These are phyloP conservation scores for Chaetomidium leptoderma DNA, from an alignment of 495 filamentous ascomycete genomes.

Conservation along the genomic window DNA sequence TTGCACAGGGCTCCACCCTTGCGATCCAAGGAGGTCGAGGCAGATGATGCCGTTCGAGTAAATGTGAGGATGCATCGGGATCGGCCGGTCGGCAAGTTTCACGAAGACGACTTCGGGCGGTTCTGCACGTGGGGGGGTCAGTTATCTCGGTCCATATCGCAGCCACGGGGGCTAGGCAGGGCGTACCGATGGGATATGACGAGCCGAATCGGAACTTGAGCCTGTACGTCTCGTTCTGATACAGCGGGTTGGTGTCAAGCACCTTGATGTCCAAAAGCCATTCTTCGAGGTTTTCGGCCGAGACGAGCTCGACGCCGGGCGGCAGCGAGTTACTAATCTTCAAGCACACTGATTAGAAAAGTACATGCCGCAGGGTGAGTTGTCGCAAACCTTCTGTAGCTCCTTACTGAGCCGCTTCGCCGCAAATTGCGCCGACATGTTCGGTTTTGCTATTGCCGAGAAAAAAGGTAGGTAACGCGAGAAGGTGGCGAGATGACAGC, in stretches of 20 bases:
- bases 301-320: conserved; percentile 74
- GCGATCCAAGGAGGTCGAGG: conserved; percentile 79
- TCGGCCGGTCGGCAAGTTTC: conserved; percentile 58
- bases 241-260: conserved; percentile 87
- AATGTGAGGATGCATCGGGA: conserved; percentile 95
- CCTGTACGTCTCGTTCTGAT: conserved; percentile 72
- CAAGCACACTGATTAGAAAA: background rate
- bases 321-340: conserved; percentile 55
- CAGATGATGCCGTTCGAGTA: conserved; percentile 99
- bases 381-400: conserved; percentile 43
- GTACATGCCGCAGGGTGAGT: background rate
- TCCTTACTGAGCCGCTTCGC: conserved; percentile 51
- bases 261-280: conserved; percentile 94
- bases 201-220: conserved; percentile 80
- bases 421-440: conserved; percentile 43
- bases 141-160: no score
- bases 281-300: conserved; percentile 75
- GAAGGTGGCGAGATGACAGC: background rate
- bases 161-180: background rate
- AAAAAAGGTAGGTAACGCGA: background rate
- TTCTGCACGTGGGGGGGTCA: conserved; percentile 46
- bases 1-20: conserved; percentile 94
- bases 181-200: conserved; percentile 84
- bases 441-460: background rate
- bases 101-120: conserved; percentile 91